Evolutionary conservation across 805 yeast genomes (phyloP), one percentile per base, ranked within the genome.

Genomic region (Teunomyces gatunensis): DNA sequence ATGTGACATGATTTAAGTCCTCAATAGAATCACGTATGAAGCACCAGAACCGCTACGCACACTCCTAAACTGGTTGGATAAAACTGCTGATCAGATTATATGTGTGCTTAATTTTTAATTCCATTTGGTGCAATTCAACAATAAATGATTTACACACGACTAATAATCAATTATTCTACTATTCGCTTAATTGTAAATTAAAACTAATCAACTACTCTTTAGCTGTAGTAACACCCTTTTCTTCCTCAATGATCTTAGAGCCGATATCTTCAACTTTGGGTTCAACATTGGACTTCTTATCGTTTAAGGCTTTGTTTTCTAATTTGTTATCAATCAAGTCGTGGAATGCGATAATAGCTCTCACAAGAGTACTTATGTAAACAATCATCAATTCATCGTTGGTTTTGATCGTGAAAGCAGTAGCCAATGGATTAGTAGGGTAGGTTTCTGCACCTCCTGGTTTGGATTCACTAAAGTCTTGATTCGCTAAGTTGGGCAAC

Each of bases 301-400:
- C 77, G 49, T 63, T 64, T 39, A 63, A 49, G 57, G 55, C 57
- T 48, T 63, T 85, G 66, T 90, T 90, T 57, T 87, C 89, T 55
- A 94, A 84, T 71, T 94, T 94, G 72, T 95, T 95, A 60, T 94
- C 98, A 63, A 94, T 94, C 67, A 94, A 79, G 65, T 94, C 96
- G 68, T 94, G 96, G 79, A 94, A 92, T 9, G 98, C 95, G 61
- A 94, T 87, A 59, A 95, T 91, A 5, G 98, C 87, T 63, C 98
- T 81, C 20, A 94, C 96, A 59, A 94, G 74, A 44, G 92, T 85
- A 59, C 94, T 81, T 54, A 94, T 83, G 65, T 95, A 95, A 21
- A 94, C 82, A 61, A 89, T 79, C 99, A 95, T 92, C 57, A 95
- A 75, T 67, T 94, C 96, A 63, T 94, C 99, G 63, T 94, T 95